A percentile compares a stretch with the other conserved stretches of the same genome.
phyloP scores from a whole-genome alignment of 1,284 basidiomycete genomes.

The Schizophyllum amplum region DNA sequence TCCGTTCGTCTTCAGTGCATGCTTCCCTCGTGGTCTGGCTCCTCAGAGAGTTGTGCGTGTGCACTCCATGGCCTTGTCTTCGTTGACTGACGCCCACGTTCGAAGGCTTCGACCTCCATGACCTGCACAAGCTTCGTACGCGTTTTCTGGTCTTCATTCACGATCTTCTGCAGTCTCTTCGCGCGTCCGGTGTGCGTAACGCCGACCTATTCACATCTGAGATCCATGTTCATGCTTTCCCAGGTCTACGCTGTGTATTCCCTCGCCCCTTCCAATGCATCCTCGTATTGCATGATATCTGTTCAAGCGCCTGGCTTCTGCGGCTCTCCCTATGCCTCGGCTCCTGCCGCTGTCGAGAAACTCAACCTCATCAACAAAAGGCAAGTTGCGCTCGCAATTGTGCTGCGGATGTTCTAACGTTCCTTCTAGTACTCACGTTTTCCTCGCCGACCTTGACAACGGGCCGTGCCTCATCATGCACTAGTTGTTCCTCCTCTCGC shows the following conservation, averaged over 20 bases:
- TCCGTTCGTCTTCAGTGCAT: slow-evolving; percentile 48
- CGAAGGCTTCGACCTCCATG: slow-evolving; percentile 54
- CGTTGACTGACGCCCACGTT: background rate
- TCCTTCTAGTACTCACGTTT: slow-evolving; percentile 35
- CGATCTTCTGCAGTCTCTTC: slow-evolving; percentile 49
- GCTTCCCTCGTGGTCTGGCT: slow-evolving; percentile 53
- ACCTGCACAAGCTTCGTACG: slow-evolving; percentile 57
- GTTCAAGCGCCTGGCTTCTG: slow-evolving; percentile 12
- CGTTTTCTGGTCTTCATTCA: slow-evolving; percentile 61
- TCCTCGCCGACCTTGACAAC: slow-evolving; percentile 42
- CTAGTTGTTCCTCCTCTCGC: slow-evolving; percentile 19
- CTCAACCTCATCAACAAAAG: slow-evolving; percentile 37
- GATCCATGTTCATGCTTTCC: slow-evolving; percentile 3
- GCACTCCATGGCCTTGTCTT: slow-evolving; percentile 1
- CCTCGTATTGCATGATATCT: slow-evolving; percentile 46
- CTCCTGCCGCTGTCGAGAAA: slow-evolving; percentile 33
- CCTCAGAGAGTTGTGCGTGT: slow-evolving; percentile 46
- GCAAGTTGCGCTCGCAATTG: slow-evolving; percentile 23
- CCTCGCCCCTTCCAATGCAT: slow-evolving; percentile 52
- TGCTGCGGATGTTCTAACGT: slow-evolving; percentile 4
- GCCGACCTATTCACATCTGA: background rate
- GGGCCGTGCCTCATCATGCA: slow-evolving; percentile 52
- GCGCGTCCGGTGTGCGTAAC: slow-evolving; percentile 48
- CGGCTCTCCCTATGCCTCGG: slow-evolving; percentile 13
- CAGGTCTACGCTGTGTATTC: slow-evolving; percentile 55